phyloP scores from a whole-genome alignment of 148 eudicot genomes.

The Fagopyrum tataricum region DNA sequence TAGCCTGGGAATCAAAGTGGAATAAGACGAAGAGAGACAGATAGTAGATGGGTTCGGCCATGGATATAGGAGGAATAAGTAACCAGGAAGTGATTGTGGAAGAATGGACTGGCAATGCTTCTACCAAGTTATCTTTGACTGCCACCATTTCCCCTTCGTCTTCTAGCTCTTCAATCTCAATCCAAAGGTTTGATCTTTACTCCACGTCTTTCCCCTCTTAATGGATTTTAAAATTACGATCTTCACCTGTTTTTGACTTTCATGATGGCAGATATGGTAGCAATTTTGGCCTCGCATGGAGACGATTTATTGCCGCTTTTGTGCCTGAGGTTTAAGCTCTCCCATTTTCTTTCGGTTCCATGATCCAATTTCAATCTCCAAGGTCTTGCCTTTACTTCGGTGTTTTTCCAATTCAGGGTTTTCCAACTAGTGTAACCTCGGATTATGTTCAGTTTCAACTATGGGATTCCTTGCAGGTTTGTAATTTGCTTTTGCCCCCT shows the following conservation, averaged over 20 bases:
- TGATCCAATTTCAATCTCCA: background rate
- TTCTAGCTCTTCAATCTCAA: slow-evolving; percentile 30
- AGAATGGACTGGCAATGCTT: slow-evolving; percentile 69
- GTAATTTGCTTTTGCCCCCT: background rate
- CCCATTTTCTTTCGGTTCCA: background rate
- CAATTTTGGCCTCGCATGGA: slow-evolving; percentile 39
- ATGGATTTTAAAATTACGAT: background rate
- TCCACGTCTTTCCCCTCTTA: background rate
- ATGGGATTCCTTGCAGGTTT: slow-evolving; percentile 94
- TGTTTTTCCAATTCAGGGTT: slow-evolving; percentile 45
- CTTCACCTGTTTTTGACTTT: background rate
- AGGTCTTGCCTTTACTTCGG: background rate
- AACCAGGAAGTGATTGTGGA: slow-evolving; percentile 28
- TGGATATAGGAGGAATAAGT: slow-evolving; percentile 6
- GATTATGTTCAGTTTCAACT: slow-evolving; percentile 87
- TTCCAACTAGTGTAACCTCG: slow-evolving; percentile 90
- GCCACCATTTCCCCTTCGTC: slow-evolving; percentile 45
- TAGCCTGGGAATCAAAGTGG: background rate
- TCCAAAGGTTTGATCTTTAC: slow-evolving; percentile 19
- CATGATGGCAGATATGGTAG: slow-evolving; percentile 27
- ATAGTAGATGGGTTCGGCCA: background rate
- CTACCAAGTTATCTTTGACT: slow-evolving; percentile 48
- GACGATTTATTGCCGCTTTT: slow-evolving; percentile 64
- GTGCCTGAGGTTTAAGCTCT: slow-evolving; percentile 63
- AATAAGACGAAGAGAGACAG: background rate